Evolutionary conservation across 306 rosid species (phyloP), one percentile per base, ranked within the genome.

Genomic region (Gynostemma pentaphyllum): DNA sequence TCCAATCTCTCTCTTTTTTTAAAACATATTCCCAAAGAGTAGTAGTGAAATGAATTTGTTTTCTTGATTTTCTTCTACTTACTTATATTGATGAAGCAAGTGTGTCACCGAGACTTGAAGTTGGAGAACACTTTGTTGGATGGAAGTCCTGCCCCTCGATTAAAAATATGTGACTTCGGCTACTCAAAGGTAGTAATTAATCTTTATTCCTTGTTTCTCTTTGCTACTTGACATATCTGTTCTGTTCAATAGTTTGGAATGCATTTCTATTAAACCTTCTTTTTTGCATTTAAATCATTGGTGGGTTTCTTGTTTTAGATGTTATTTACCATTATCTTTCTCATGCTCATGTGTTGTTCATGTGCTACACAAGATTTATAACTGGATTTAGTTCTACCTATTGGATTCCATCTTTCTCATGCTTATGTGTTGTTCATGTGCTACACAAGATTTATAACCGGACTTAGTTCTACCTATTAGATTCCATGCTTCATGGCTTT

Each of bases 111-210:
- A 45, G 97, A 90, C 83, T 68, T 90, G 76, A 90, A 87, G 76
- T 78, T 90, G 82, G 97, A 90, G 72, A 90, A 90, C 82, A 87
- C 96, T 45, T 81, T 90, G 81, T 74, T 90, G 76, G 97, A 90
- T 83, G 97, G 97, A 68, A 82, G 86, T 42, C 80, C 84, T 13
- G 96, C 95, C 24, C 87, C 86, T 67, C 86, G 86, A 39, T 73
- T 91, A 79, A 91, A 91, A 74, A 91, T 91, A 74, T 91, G 98
- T 67, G 98, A 91, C 78, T 91, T 91, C 79, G 98, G 98, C 26
- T 88, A 91, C 72, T 88, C 98, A 53, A 91, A 91, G 89, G 96
- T 85, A 80, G 46, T 44, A 13, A 39, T 18, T 37, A 7, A 37
- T 36, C 15, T 7, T 62, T 44, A 8, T 11, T 41, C 26, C 67